Evolutionary conservation across 345 rosid genomes (phyloP), one percentile per base, ranked within the genome.

Genomic region (Arabis hirsuta): DNA sequence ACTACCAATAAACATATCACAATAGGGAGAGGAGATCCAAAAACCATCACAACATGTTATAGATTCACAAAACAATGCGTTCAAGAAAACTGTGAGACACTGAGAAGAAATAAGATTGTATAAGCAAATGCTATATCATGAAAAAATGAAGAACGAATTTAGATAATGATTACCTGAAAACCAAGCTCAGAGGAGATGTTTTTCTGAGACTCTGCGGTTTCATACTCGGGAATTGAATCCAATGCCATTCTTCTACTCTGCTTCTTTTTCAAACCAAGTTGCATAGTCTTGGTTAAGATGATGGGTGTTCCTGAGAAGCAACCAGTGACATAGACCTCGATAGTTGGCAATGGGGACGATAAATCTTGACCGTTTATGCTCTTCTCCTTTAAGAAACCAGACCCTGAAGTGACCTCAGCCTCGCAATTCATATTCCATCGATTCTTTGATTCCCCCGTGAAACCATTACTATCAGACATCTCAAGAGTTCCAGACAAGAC

Each of bases 251-350:
- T 87, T 78, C 84, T 81, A 6, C 50, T 68, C 4, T 85, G 94
- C 74, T 88, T 94, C 85, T 84, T 91, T 48, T 79, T 83, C 55
- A 60, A 74, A 79, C 84, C 64, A 79, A 83, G 86, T 73, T 83
- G 86, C 80, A 94, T 70, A 66, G 86, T 87, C 83, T 85, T 85
- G 43, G 96, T 88, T 77, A 94, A 79, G 69, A 94, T 88, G 55
- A 91, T 84, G 2, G 97, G 98, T 44, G 76, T 80, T 22, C 92
- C 92, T 12, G 82, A 79, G 86, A 84, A 91, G 67, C 87, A 83
- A 11, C 97, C 98, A 12, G 97, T 83, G 31, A 94, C 84, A 78
- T 87, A 94, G 66, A 94, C 92, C 81, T 94, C 98, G 51, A 91
- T 78, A 47, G 82, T 79, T 46, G 92, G 91, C 13, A 77, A 73